These are phyloP conservation scores for Noccaea caerulescens DNA, from an alignment of 345 rosid genomes.

Conservation along the genomic window DNA sequence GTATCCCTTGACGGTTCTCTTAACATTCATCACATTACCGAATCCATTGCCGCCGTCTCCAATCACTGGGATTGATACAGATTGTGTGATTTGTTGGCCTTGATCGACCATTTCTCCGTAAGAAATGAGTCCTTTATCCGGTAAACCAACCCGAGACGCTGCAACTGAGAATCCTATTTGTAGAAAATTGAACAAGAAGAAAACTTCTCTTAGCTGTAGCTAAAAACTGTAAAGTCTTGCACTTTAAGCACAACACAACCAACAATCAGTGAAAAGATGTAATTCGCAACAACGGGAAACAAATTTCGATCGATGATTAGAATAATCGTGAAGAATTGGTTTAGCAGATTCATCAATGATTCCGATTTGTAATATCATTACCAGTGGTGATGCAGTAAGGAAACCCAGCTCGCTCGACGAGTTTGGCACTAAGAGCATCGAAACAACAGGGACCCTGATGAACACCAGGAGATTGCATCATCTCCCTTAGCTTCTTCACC, in stretches of 20 bases:
- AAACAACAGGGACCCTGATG: conserved; percentile 95
- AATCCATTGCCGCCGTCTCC: conserved; percentile 90
- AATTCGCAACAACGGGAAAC: neutral
- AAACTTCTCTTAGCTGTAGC: neutral
- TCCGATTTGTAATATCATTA: conserved; percentile 16
- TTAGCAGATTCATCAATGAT: conserved; percentile 4
- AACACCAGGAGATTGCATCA: conserved; percentile 70
- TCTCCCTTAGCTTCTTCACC: conserved; percentile 54
- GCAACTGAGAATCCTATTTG: conserved; percentile 80
- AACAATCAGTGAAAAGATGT: neutral
- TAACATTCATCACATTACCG: conserved; percentile 84
- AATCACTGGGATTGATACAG: conserved; percentile 77
- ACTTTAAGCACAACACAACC: conserved; percentile 15
- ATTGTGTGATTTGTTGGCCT: conserved; percentile 73
- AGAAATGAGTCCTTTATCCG: conserved; percentile 73
- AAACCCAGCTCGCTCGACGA: conserved; percentile 79
- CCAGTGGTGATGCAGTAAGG: conserved; percentile 80
- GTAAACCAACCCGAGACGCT: conserved; percentile 75
- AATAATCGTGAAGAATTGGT: neutral
- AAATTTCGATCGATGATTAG: neutral
- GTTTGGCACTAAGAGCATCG: conserved; percentile 93
- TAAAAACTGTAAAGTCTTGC: conserved; percentile 22
- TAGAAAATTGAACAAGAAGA: neutral
- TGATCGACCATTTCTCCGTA: conserved; percentile 95
- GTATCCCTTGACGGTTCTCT: conserved; percentile 84